Base-by-base conservation (phyloP, 306 rosid species). In the Rosa chinensis region DNA sequence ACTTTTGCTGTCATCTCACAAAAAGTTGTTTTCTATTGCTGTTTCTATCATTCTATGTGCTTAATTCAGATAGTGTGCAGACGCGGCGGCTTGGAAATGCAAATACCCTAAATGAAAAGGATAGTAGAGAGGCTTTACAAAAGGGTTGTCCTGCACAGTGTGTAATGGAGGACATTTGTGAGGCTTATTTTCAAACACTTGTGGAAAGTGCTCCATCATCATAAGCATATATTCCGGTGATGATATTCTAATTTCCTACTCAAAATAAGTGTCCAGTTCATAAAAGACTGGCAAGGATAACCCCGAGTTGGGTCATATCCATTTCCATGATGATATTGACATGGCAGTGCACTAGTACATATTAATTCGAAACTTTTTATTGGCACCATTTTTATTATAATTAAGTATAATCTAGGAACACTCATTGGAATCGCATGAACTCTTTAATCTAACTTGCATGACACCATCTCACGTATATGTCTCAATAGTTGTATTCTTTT, bases 71-170 rank as follows among this genome's bases (percentile, higher is more conserved):
- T 4, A 76, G 79, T 67, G 84, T 72, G 39, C 37, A 35, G 64
- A 58, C 74, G 85, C 81, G 83, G 83, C 83, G 63, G 66, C 56
- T 70, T 40, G 85, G 53, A 82, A 72, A 25, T 67, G 85, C 59
- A 70, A 69, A 49, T 10, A 28, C 8, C 64, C 35, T 58, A 3
- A 18, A 62, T 12, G 16, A 58, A 16, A 10, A 16, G n/a, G 11
- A 53, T 53, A 18, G 59, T 20, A 1, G 25, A 53, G 10, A 58
- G 32, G 35, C 64, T 58, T 21, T 58, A 21, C 68, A 14, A 35
- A 37, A 32, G 14, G 44, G 70, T 16, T 61, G 32, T 61, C 59
- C 44, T 48, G 18, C 2, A 23, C 49, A 71, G 78, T 55, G 6
- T 55, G 21, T 10, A 53, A 80, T 61, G 48, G 48, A 10, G 25